A percentile compares a stretch with the other conserved stretches of the same genome.
These are phyloP conservation scores for Symbiodinium pilosum DNA, from an alignment of 73 alveolate species.

Conservation along the genomic window DNA sequence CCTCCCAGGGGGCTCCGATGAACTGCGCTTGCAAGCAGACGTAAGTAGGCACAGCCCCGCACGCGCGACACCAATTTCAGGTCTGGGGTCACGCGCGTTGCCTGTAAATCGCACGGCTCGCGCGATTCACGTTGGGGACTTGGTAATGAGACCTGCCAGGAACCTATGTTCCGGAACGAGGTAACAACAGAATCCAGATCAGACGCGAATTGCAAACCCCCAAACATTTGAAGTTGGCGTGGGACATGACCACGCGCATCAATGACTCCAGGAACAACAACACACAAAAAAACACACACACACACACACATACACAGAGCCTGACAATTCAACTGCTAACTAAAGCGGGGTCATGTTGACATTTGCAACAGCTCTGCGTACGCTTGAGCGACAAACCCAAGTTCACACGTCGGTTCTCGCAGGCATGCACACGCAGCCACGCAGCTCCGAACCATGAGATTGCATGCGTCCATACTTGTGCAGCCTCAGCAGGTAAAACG, in stretches of 20 bases:
- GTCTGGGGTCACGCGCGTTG: no score
- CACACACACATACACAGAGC: no score
- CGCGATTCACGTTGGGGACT: background rate
- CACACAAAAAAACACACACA: no score
- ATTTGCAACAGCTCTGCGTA: background rate
- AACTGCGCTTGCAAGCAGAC: background rate
- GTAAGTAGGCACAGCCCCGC: no score
- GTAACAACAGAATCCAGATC: background rate
- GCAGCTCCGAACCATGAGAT: background rate
- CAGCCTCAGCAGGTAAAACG: background rate
- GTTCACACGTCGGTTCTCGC: background rate
- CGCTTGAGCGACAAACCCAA: background rate
- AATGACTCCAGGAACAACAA: background rate
- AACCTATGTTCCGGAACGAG: background rate
- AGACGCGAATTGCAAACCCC: background rate
- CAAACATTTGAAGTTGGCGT: background rate
- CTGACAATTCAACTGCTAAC: background rate
- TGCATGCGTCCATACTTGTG: background rate
- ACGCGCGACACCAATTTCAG: no score
- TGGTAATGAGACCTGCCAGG: background rate
- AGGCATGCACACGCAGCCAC: background rate
- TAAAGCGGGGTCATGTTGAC: background rate
- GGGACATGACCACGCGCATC: background rate
- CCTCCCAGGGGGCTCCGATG: background rate
- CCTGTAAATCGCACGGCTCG: background rate